Evolutionary conservation across 768 basidiomycete genomes (phyloP).

Genomic region (Lentinula lateritia): DNA sequence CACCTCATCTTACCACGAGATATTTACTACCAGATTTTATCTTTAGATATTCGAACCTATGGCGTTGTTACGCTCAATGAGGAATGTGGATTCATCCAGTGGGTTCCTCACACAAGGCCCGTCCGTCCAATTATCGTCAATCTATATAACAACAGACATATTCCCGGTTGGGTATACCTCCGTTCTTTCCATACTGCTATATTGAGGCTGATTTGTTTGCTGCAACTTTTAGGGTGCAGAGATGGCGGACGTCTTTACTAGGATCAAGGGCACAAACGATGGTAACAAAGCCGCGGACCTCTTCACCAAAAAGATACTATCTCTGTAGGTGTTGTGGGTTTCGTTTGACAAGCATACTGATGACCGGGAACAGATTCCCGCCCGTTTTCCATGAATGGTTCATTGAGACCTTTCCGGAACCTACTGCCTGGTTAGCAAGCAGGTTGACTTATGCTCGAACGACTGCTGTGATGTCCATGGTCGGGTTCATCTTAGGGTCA

Average conservation of each 20-base stretch:
- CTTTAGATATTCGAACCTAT: slow-evolving; percentile 87
- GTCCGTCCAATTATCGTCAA: slow-evolving; percentile 71
- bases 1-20: not conserved
- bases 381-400: slow-evolving; percentile 98
- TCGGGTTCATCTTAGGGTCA: slow-evolving; percentile 93
- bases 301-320: slow-evolving; percentile 51
- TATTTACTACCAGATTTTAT: not conserved
- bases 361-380: slow-evolving; percentile 25
- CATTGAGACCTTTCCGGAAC: slow-evolving; percentile 93
- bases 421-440: slow-evolving; percentile 88
- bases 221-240: slow-evolving; percentile 31
- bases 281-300: slow-evolving; percentile 42
- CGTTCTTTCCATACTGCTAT: not conserved
- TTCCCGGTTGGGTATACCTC: slow-evolving; percentile 37
- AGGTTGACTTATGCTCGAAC: slow-evolving; percentile 85
- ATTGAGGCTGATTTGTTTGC: not conserved
- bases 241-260: slow-evolving; percentile 31
- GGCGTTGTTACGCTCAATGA: slow-evolving; percentile 98
- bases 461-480: slow-evolving; percentile 97
- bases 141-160: slow-evolving; percentile 48
- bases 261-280: slow-evolving; percentile 44
- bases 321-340: slow-evolving; percentile 12
- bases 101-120: slow-evolving; percentile 91
- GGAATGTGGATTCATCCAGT: slow-evolving; percentile 96
- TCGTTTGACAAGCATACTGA: not conserved